Evolutionary conservation across 345 rosid species (phyloP), one percentile per base, ranked within the genome.

Genomic region (Adansonia digitata): DNA sequence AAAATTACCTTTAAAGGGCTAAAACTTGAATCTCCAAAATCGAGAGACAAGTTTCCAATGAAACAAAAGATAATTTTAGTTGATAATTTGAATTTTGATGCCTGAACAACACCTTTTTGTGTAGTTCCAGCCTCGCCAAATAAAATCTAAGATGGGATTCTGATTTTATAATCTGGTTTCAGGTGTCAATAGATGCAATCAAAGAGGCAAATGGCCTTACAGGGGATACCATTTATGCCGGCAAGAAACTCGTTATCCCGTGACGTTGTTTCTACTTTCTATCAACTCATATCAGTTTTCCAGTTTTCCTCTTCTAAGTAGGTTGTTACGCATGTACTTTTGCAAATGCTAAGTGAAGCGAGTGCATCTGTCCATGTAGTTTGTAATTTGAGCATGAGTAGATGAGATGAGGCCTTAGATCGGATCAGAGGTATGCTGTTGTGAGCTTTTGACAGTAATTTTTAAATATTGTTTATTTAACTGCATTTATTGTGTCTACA

Each of bases 231-330:
- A 82, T 82, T 48, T 77, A 79, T 51, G 77, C 79, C 4, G 83
- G 81, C 42, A 82, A 77, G 83, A 82, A 82, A 74, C 82, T 82
- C 37, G 22, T 82, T 42, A 82, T 82, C 34, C 85, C 85, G 42
- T 77, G 60, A 79, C 22, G 27, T 71, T 26, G 24, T 64, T 77
- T 71, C 37, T 20, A 40, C 51, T 64, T 77, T 71, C 37, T 20
- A 40, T 61, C 29, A 22, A 64, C 37, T 52, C 17, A 2, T 39
- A 49, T 53, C 31, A 20, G 20, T 56, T 65, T 43, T 5, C 11
- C 18, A 57, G 62, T 24, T 57, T 57, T 57, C 26, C 66, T 9
- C 57, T 40, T 71, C 73, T 29, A n/a, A 40, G 26, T 26, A 34
- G 13, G 53, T 27, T 65, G 51, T 42, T 31, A 11, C 59, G 31